These are phyloP conservation scores for Venturia asperata DNA, from an alignment of 2,329 filamentous ascomycete genomes.

Conservation along the genomic window DNA sequence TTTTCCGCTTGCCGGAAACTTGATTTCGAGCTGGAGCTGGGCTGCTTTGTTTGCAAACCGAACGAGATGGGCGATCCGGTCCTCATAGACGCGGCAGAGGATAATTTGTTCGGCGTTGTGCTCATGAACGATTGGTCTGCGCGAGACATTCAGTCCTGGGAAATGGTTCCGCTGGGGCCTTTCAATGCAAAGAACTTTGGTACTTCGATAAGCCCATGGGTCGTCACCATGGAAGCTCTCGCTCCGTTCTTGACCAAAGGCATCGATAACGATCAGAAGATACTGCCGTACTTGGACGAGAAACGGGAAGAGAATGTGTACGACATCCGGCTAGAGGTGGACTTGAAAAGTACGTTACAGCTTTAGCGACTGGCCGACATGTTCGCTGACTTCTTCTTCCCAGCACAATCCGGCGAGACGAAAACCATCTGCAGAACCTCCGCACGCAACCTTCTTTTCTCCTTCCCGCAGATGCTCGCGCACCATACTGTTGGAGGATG, in stretches of 20 bases:
- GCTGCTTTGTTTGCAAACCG: conserved; percentile 60
- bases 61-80: conserved; percentile 61
- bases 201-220: conserved; percentile 72
- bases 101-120: conserved; percentile 71
- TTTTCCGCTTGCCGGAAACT: conserved; percentile 59
- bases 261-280: conserved; percentile 47
- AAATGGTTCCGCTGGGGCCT: conserved; percentile 73
- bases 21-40: conserved; percentile 76
- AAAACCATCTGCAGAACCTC: conserved; percentile 44
- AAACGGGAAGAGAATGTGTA: conserved; percentile 53
- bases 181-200: conserved; percentile 82
- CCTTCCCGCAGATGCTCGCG: conserved; percentile 51
- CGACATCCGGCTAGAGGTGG: conserved; percentile 63
- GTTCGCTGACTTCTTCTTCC: conserved; percentile 22
- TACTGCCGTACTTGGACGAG: conserved; percentile 60
- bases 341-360: conserved; percentile 41
- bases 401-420: conserved; percentile 40
- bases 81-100: conserved; percentile 55
- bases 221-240: conserved; percentile 68
- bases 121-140: conserved; percentile 86
- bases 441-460: conserved; percentile 32
- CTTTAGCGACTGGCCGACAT: not conserved
- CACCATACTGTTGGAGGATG: conserved; percentile 46
- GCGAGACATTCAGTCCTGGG: conserved; percentile 57
- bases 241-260: conserved; percentile 56